A percentile compares a stretch with the other conserved stretches of the same genome.
Evolutionary conservation across 495 filamentous ascomycete species (phyloP).

Genomic region (Ramalina peruviana): DNA sequence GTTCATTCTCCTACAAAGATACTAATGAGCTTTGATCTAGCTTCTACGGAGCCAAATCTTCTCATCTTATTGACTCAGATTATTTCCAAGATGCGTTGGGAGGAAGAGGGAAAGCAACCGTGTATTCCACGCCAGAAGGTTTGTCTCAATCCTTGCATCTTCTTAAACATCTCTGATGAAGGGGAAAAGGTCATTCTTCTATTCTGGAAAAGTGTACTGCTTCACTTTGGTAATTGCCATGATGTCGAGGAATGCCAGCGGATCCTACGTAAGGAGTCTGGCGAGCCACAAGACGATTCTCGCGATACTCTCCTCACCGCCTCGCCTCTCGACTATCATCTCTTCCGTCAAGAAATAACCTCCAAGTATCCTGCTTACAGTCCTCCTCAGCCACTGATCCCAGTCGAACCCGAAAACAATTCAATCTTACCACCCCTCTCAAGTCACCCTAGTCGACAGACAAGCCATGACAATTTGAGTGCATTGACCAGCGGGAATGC

Average conservation of each 20-base stretch:
- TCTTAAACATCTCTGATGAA: slow-evolving; percentile 4
- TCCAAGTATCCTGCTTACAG: slow-evolving; percentile 97
- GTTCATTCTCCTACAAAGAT: not conserved
- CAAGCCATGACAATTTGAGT: slow-evolving; percentile 22
- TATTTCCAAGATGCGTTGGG: slow-evolving; percentile 72
- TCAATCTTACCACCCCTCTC: slow-evolving; percentile 78
- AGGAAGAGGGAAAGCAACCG: slow-evolving; percentile 40
- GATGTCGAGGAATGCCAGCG: slow-evolving; percentile 63
- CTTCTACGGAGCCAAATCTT: slow-evolving; percentile 50
- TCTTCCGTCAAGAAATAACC: slow-evolving; percentile 94
- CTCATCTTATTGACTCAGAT: slow-evolving; percentile 61
- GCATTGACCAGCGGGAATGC: slow-evolving; percentile 28
- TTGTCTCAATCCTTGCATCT: not conserved
- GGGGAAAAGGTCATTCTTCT: slow-evolving; percentile 49
- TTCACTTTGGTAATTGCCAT: slow-evolving; percentile 64
- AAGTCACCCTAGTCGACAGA: slow-evolving; percentile 47
- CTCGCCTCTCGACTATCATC: slow-evolving; percentile 88
- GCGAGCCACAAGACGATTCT: slow-evolving; percentile 22
- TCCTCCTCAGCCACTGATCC: slow-evolving; percentile 69
- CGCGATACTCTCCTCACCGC: slow-evolving; percentile 58
- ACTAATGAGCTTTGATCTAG: slow-evolving; percentile 15
- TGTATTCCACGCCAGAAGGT: slow-evolving; percentile 47
- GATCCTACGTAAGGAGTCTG: slow-evolving; percentile 28
- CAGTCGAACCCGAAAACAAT: slow-evolving; percentile 77
- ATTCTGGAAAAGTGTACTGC: slow-evolving; percentile 80